phyloP scores from a whole-genome alignment of 2,329 filamentous ascomycete species.

The Sporothrix euskadiensis region DNA sequence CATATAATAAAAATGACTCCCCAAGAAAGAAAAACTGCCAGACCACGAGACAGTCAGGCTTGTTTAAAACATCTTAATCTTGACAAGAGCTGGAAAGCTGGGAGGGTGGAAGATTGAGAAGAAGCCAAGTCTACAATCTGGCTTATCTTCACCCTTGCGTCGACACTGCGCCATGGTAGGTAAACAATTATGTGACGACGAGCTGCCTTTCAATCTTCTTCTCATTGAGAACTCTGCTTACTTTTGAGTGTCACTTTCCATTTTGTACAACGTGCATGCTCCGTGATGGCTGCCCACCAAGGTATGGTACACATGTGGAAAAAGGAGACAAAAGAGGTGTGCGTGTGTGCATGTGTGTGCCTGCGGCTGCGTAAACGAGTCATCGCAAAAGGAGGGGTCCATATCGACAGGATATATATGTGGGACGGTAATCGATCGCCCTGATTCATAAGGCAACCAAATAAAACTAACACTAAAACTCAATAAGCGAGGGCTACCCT shows the following conservation, averaged over 20 bases:
- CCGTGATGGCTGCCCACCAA: neutral
- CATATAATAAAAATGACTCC: no score
- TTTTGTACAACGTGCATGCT: neutral
- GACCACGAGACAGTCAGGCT: no score
- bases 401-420: neutral
- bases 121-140: no score
- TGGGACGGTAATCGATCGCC: neutral
- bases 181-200: no score
- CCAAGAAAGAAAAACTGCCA: no score
- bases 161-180: no score
- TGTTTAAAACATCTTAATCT: no score
- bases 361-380: neutral
- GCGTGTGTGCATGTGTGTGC: neutral
- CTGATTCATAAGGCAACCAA: constrained; percentile 16
- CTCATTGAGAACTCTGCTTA: neutral
- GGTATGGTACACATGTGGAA: neutral
- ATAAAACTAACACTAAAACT: neutral
- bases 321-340: neutral
- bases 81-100: no score
- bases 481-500: neutral
- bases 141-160: no score
- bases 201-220: no score
- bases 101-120: no score
- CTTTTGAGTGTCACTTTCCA: neutral
- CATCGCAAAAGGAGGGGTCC: neutral